These are phyloP conservation scores for Solanum infundibuliforme DNA, from an alignment of 257 asterid species.

Conservation along the genomic window DNA sequence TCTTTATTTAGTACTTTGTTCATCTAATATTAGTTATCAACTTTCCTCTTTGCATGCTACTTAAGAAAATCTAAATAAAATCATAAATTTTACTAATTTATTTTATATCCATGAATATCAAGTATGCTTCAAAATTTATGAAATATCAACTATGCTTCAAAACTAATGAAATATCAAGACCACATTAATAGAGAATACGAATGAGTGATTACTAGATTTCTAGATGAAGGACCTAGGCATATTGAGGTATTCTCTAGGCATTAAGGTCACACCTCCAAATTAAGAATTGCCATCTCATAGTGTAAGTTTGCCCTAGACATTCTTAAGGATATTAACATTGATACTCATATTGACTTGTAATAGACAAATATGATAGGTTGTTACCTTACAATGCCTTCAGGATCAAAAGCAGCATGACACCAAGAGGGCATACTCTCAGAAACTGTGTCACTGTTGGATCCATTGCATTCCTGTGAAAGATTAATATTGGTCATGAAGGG, in stretches of 20 bases:
- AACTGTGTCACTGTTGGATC: slow-evolving; percentile 29
- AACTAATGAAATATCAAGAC: too few species aligned
- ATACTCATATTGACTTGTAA: too few species aligned
- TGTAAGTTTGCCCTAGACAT: not conserved
- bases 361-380: not conserved
- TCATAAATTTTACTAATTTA: too few species aligned
- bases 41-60: too few species aligned
- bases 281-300: not conserved
- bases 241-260: not conserved
- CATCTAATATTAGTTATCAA: too few species aligned
- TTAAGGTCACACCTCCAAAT: not conserved
- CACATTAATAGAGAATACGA: too few species aligned
- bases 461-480: slow-evolving; percentile 46
- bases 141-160: too few species aligned
- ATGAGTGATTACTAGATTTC: not conserved
- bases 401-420: slow-evolving; percentile 67
- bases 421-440: slow-evolving; percentile 46
- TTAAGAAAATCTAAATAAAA: too few species aligned
- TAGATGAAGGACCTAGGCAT: not conserved
- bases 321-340: not conserved
- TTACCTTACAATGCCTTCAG: slow-evolving; percentile 87
- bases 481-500: not conserved
- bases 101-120: too few species aligned
- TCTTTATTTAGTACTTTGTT: too few species aligned
- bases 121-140: too few species aligned